Conservation (phyloP, 148 eudicot genomes). For the Vaccinium vitisidaea region DNA sequence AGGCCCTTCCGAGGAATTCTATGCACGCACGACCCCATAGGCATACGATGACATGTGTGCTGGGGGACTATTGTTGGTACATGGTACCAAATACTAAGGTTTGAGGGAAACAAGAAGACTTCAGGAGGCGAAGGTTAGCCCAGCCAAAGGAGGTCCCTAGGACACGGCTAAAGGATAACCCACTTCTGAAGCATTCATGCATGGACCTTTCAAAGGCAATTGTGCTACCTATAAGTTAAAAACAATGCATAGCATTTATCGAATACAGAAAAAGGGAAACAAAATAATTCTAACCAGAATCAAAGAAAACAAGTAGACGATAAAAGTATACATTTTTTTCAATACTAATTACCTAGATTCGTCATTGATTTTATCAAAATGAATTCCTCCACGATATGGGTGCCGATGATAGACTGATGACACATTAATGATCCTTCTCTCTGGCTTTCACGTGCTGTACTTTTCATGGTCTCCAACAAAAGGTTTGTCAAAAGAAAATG, state of each 20-base stretch:
- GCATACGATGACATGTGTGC: no score
- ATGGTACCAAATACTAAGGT: no score
- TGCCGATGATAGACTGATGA: constrained; percentile 68
- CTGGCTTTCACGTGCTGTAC: constrained; percentile 53
- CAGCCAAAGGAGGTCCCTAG: no score
- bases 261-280: background rate
- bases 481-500: constrained; percentile 84
- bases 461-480: constrained; percentile 73
- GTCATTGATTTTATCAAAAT: constrained; percentile 73
- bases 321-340: no score
- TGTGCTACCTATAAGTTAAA: background rate
- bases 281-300: no score
- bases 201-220: background rate
- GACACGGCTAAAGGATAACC: no score
- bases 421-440: constrained; percentile 75
- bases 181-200: background rate
- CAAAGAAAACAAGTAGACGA: background rate
- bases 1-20: no score
- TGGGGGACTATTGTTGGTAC: no score
- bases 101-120: no score
- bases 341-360: constrained; percentile 40
- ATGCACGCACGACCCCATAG: no score
- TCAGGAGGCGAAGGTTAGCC: no score
- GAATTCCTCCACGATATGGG: constrained; percentile 48
- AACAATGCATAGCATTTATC: background rate